phyloP scores from a whole-genome alignment of 176 grass and related monocot species.

The Eremochloa ophiuroides region DNA sequence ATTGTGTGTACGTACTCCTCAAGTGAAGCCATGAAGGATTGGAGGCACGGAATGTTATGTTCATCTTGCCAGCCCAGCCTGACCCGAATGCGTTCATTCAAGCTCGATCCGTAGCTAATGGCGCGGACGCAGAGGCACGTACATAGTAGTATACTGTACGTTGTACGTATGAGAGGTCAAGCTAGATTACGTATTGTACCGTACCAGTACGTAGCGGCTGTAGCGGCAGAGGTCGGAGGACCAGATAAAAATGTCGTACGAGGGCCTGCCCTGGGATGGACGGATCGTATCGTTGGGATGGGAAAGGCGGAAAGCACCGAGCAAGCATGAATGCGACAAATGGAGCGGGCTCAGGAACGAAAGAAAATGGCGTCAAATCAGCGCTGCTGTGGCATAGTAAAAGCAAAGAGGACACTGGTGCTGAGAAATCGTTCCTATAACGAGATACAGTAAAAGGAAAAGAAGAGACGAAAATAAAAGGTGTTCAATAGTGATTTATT shows the following conservation, averaged over 20 bases:
- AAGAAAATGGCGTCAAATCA: slow-evolving; percentile 13
- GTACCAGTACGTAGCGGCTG: background rate
- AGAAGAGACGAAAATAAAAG: too few relatives aligned
- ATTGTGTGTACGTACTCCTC: too few relatives aligned
- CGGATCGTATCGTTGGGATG: background rate
- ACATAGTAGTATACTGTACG: background rate
- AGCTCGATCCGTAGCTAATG: too few relatives aligned
- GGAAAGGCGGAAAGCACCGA: background rate
- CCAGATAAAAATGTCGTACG: background rate
- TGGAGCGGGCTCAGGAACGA: background rate
- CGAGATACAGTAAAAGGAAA: too few relatives aligned
- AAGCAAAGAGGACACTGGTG: background rate
- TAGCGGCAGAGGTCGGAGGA: background rate
- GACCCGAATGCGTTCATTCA: too few relatives aligned
- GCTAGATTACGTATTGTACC: too few relatives aligned
- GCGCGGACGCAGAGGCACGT: too few relatives aligned
- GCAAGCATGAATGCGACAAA: background rate
- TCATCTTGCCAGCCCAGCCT: too few relatives aligned
- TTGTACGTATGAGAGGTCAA: slow-evolving; percentile 12
- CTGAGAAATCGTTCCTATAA: too few relatives aligned
- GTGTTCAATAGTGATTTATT: too few relatives aligned
- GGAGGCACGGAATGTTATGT: too few relatives aligned
- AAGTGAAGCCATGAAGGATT: too few relatives aligned
- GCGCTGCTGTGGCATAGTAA: background rate
- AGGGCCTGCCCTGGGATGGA: background rate